Conservation (phyloP, 1,284 basidiomycete genomes). For the Ganoderma sinense region DNA sequence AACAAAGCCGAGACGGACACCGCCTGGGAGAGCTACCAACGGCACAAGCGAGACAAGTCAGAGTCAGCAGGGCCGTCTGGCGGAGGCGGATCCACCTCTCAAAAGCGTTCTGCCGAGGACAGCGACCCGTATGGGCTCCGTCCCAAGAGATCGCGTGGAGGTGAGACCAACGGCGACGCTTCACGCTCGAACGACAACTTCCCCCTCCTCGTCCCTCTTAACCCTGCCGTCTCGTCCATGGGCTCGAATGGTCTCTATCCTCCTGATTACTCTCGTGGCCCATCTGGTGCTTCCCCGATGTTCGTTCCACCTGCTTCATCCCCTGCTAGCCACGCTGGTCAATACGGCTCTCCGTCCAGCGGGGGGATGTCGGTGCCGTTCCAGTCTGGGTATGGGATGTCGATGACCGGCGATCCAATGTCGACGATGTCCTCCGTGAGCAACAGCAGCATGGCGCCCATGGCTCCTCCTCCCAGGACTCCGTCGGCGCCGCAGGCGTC, state of each 20-base stretch:
- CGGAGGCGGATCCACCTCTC: constrained; percentile 11
- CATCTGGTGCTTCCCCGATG: constrained; percentile 63
- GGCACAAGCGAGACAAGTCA: constrained; percentile 56
- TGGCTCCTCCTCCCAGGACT: constrained; percentile 37
- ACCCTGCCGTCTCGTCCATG: constrained; percentile 48
- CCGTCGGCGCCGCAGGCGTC: constrained; percentile 29
- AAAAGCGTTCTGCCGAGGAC: constrained; percentile 58
- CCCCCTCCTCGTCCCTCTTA: constrained; percentile 63
- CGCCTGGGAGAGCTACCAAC: constrained; percentile 87
- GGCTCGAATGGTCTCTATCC: constrained; percentile 41
- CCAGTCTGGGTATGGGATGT: constrained; percentile 60
- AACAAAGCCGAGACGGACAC: constrained; percentile 91
- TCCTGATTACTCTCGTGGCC: constrained; percentile 65
- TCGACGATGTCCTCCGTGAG: constrained; percentile 53
- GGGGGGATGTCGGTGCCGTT: constrained; percentile 48
- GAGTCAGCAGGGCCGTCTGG: constrained; percentile 30
- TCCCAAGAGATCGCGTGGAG: constrained; percentile 58
- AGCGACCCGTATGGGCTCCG: constrained; percentile 46
- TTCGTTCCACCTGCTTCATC: constrained; percentile 59
- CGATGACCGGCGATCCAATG: constrained; percentile 62
- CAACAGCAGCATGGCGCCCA: constrained; percentile 41
- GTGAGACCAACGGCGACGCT: constrained; percentile 51
- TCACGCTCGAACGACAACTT: constrained; percentile 52
- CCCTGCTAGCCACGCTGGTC: constrained; percentile 45
- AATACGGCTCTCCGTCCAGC: constrained; percentile 44